Percentiles rank a stretch among this genome's conserved stretches.
These are phyloP conservation scores for Sclerotinia glacialis DNA, from an alignment of 2,329 filamentous ascomycete genomes.

Conservation along the genomic window DNA sequence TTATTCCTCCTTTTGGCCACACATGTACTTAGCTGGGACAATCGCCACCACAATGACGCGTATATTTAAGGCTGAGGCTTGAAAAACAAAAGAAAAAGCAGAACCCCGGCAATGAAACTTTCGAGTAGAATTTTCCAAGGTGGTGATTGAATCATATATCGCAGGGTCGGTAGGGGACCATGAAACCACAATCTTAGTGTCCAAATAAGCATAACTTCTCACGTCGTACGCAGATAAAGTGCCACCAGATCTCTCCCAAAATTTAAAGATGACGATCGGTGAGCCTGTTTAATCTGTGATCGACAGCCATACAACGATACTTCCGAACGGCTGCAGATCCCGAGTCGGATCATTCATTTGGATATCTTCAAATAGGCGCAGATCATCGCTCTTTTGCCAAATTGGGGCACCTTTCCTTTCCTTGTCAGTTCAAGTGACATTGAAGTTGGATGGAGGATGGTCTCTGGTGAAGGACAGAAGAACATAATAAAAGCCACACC, in stretches of 20 bases:
- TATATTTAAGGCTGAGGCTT: constrained; percentile 11
- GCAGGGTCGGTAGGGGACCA: background rate
- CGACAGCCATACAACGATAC: constrained; percentile 7
- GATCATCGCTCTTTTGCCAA: background rate
- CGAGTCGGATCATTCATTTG: background rate
- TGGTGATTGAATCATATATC: background rate
- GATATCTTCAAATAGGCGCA: background rate
- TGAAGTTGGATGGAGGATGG: background rate
- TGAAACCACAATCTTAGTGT: background rate
- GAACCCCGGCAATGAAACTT: background rate
- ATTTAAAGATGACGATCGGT: background rate
- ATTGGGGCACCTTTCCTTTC: background rate
- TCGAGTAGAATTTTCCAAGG: background rate
- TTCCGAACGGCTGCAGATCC: constrained; percentile 5
- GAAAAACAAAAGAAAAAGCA: background rate
- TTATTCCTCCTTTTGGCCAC: background rate
- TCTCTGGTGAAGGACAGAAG: background rate
- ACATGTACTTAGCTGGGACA: background rate
- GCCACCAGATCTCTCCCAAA: constrained; percentile 3
- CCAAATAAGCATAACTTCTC: background rate
- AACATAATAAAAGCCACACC: background rate
- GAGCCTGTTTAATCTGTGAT: constrained; percentile 5
- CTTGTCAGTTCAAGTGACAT: background rate
- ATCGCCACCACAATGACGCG: constrained; percentile 8
- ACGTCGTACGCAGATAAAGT: background rate